Percentiles rank a stretch among this genome's conserved stretches.
Evolutionary conservation across 2,329 filamentous ascomycete species (phyloP).

Genomic region (Ustulina deusta): DNA sequence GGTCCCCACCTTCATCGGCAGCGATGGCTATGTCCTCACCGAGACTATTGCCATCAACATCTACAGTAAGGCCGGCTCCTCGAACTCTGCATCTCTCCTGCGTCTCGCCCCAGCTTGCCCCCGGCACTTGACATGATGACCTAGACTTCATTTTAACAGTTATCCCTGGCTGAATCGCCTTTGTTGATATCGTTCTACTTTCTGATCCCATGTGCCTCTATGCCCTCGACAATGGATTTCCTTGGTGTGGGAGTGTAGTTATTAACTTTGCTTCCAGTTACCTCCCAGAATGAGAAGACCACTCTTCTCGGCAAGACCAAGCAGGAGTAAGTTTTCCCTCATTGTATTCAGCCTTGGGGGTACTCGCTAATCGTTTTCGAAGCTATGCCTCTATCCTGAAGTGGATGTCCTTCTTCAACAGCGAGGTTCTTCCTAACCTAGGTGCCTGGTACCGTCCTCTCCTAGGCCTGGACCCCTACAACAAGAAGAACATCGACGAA

Average conservation of each 20-base stretch:
- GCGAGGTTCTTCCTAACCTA: conserved; percentile 80
- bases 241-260: conserved; percentile 45
- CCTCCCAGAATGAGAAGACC: conserved; percentile 99
- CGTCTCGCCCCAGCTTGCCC: conserved; percentile 29
- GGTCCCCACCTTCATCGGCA: conserved; percentile 91
- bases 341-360: no score
- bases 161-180: conserved; percentile 97
- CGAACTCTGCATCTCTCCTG: conserved; percentile 36
- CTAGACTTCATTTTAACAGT: conserved; percentile 81
- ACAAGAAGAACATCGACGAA: conserved; percentile 97
- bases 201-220: conserved; percentile 69
- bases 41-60: conserved; percentile 96
- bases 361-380: conserved; percentile 44
- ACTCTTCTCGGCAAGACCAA: conserved; percentile 99
- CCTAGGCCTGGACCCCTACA: conserved; percentile 84
- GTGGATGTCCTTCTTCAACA: conserved; percentile 98
- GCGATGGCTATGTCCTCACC: conserved; percentile 88
- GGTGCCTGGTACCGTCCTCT: conserved; percentile 89
- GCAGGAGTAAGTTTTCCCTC: conserved; percentile 80
- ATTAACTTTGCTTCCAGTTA: conserved; percentile 70
- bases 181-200: conserved; percentile 92
- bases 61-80: conserved; percentile 78
- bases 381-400: conserved; percentile 95
- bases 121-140: conserved; percentile 70
- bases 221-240: conserved; percentile 41